These are phyloP conservation scores for Lactarius tabidus DNA, from an alignment of 768 basidiomycete species.

Conservation along the genomic window DNA sequence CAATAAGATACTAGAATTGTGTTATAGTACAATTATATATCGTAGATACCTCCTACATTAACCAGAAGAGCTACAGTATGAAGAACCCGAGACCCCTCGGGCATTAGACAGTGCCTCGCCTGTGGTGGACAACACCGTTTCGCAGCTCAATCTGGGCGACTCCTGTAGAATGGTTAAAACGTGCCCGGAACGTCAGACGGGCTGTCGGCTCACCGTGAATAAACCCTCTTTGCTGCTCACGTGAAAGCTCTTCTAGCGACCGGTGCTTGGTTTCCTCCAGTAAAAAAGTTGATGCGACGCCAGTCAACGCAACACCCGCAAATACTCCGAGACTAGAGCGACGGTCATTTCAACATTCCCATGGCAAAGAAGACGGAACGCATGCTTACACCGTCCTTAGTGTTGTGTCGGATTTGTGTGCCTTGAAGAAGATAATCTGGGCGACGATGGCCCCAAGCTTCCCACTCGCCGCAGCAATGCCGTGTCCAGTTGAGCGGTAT, in stretches of 20 bases:
- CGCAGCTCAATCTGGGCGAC: background rate
- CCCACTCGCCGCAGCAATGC: constrained; percentile 42
- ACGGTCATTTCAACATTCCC: background rate
- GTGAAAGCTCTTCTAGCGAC: constrained; percentile 35
- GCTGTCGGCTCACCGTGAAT: constrained; percentile 19
- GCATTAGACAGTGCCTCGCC: background rate
- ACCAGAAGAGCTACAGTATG: background rate
- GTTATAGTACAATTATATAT: background rate
- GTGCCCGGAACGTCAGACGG: background rate
- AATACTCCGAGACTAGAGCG: constrained; percentile 39
- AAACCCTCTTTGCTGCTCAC: constrained; percentile 34
- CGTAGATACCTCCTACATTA: background rate
- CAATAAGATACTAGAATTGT: background rate
- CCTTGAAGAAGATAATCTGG: constrained; percentile 36
- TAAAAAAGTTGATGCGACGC: constrained; percentile 40
- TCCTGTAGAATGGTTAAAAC: constrained; percentile 3
- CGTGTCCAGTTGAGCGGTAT: constrained; percentile 42
- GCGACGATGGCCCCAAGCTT: constrained; percentile 44
- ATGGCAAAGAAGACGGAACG: background rate
- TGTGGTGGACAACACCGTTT: background rate
- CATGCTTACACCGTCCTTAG: constrained; percentile 34
- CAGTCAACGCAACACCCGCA: constrained; percentile 43
- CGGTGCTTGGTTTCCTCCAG: constrained; percentile 40
- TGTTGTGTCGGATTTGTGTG: constrained; percentile 18
- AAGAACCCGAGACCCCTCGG: background rate